Evolutionary conservation across 164 flowering plant species (phyloP), one percentile per base, ranked within the genome.

Genomic region (Macadamia integrifolia): DNA sequence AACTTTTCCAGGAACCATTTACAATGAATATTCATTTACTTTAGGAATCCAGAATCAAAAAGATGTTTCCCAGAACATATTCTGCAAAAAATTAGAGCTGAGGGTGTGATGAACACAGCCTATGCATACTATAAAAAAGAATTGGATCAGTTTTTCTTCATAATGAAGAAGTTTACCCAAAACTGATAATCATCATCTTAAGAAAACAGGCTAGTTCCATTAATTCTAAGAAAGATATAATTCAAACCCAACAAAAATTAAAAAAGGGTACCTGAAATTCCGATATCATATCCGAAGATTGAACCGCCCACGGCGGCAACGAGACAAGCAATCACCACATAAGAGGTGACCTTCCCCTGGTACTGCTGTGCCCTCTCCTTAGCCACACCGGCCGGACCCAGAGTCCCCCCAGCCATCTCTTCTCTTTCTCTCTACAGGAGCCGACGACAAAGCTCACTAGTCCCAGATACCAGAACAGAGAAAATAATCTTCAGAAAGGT

Each of bases 251-350:
- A 13, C 0, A n/a, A 43, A 2, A 62, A 23, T 23, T 1, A 29
- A 40, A 31, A 44, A 9, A 23, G 2, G 3, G 11, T 63, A 79
- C 82, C 82, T 66, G 81, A 75, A 6, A 79, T 79, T 57, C 82
- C 82, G n/a, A 79, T 76, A 44, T 79, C 82, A 64, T 79, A 79
- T 9, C 82, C 82, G 23, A 79, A 79, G 60, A 79, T 71, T 3
- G 79, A 69, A 0, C 82, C 82, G 1, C 82, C 82, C n/a, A 76
- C 32, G 1, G 82, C 82, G 31, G 77, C 80, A 30, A 74, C 69
- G 43, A 76, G 15, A 69, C 80, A 79, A 42, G 80, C 76, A 56
- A 69, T 71, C 70, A 79, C 56, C 48, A 79, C 82, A 68, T 65
- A 76, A 50, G 76, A 31, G 12, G 82, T 79, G 32, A 69, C 79